phyloP scores from a whole-genome alignment of 306 rosid genomes.

The Oemleria cerasiformis region DNA sequence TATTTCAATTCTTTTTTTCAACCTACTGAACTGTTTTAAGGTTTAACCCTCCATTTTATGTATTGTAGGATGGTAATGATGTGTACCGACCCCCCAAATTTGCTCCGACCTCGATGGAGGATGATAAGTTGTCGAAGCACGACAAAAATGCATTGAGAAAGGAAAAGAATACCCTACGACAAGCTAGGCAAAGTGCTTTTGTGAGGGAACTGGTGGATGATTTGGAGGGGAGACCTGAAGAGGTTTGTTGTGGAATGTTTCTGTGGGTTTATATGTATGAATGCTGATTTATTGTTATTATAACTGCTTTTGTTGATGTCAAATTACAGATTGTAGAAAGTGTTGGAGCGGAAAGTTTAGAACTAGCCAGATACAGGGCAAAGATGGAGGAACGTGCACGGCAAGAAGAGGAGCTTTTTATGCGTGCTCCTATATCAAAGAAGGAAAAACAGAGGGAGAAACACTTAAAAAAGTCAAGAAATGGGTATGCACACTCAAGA shows the following conservation, averaged over 20 bases:
- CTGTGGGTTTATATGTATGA: constrained; percentile 15
- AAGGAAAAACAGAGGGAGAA: constrained; percentile 72
- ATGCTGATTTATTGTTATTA: constrained; percentile 15
- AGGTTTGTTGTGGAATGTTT: constrained; percentile 45
- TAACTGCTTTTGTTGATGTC: constrained; percentile 29
- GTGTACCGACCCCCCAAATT: constrained; percentile 55
- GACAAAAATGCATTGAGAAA: constrained; percentile 69
- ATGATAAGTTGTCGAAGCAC: constrained; percentile 50
- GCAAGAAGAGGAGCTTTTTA: constrained; percentile 77
- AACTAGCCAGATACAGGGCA: constrained; percentile 50
- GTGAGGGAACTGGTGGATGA: constrained; percentile 60
- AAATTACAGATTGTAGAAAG: constrained; percentile 56
- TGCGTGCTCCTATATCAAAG: constrained; percentile 71
- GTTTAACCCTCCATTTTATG: constrained; percentile 12
- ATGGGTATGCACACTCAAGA: constrained; percentile 51
- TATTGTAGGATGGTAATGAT: constrained; percentile 47
- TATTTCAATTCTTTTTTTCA: not conserved
- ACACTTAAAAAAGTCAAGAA: constrained; percentile 67
- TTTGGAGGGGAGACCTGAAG: constrained; percentile 81
- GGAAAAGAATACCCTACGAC: constrained; percentile 58
- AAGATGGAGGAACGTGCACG: constrained; percentile 66
- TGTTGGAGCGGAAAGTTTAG: constrained; percentile 60
- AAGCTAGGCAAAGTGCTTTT: constrained; percentile 56
- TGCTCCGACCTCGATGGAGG: constrained; percentile 71
- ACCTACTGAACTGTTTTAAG: not conserved